A percentile compares a stretch with the other conserved stretches of the same genome.
Conservation (phyloP, 257 asterid species). For the Pogostemon cablin region DNA sequence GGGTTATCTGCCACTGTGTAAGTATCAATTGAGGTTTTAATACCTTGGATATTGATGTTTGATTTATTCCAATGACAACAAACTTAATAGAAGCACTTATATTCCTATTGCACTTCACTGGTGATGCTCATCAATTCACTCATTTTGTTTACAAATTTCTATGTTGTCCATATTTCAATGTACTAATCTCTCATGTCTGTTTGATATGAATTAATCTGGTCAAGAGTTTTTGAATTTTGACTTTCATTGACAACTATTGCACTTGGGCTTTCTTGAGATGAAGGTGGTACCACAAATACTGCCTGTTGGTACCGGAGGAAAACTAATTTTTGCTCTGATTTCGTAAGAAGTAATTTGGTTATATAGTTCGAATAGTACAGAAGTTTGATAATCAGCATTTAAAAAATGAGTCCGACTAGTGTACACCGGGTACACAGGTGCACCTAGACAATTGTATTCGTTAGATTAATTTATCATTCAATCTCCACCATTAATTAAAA, state of each 20-base stretch:
- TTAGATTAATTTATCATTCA: too few species aligned
- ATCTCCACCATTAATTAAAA: too few species aligned
- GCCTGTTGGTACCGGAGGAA: conserved; percentile 89
- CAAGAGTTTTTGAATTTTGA: conserved; percentile 31
- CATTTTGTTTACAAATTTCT: conserved; percentile 14
- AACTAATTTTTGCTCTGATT: conserved; percentile 87
- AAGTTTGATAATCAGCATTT: too few species aligned
- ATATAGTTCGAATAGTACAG: too few species aligned
- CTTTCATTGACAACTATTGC: conserved; percentile 77
- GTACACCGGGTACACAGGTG: too few species aligned
- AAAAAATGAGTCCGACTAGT: too few species aligned
- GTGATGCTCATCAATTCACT: conserved; percentile 95
- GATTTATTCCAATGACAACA: conserved; percentile 51
- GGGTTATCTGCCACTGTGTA: conserved; percentile 48
- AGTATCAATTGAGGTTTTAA: conserved; percentile 36
- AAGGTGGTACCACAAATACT: conserved; percentile 80
- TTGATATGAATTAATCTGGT: background rate
- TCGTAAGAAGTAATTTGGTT: conserved; percentile 37
- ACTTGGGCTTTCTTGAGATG: conserved; percentile 84
- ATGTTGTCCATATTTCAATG: background rate
- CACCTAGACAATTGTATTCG: too few species aligned
- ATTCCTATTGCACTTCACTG: conserved; percentile 90
- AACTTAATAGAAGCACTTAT: conserved; percentile 93
- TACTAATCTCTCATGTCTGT: background rate
- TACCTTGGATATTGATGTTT: conserved; percentile 24